These are phyloP conservation scores for Starmera caribaea DNA, from an alignment of 805 yeast genomes.

Conservation along the genomic window DNA sequence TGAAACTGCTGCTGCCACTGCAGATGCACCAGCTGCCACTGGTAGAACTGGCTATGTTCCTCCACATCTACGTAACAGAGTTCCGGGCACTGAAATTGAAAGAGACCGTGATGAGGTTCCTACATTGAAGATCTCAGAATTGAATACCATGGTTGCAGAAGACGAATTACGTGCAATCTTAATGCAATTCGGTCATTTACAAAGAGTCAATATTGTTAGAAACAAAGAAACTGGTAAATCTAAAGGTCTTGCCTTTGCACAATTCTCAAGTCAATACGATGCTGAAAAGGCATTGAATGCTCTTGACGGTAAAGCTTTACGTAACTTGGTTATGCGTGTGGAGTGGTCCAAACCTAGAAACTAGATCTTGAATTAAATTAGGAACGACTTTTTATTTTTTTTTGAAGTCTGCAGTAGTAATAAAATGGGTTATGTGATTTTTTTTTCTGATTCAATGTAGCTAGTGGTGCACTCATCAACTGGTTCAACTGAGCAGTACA, in stretches of 20 bases:
- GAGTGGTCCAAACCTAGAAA: constrained; percentile 42
- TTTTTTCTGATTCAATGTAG: not conserved
- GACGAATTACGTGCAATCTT: constrained; percentile 67
- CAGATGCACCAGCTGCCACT: constrained; percentile 5
- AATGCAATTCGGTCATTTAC: constrained; percentile 53
- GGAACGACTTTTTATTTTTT: too few species aligned
- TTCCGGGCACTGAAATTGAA: constrained; percentile 26
- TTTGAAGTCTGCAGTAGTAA: not conserved
- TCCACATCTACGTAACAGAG: constrained; percentile 35
- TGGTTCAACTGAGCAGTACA: too few species aligned
- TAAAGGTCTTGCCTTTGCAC: constrained; percentile 92
- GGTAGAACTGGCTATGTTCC: constrained; percentile 24
- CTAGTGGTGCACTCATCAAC: not conserved
- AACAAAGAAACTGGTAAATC: constrained; percentile 91
- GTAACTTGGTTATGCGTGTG: constrained; percentile 68
- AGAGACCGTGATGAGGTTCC: constrained; percentile 75
- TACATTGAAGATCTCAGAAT: constrained; percentile 84
- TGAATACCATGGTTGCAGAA: constrained; percentile 80
- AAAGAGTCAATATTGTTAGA: constrained; percentile 76
- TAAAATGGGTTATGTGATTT: not conserved
- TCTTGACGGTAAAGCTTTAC: constrained; percentile 87
- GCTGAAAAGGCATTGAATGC: constrained; percentile 73
- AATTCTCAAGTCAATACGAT: constrained; percentile 52
- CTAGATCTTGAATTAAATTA: not conserved
- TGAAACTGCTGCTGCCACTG: constrained; percentile 6